A percentile compares a stretch with the other conserved stretches of the same genome.
phyloP scores from a whole-genome alignment of 768 basidiomycete genomes.

The Lactifluus rugatus region DNA sequence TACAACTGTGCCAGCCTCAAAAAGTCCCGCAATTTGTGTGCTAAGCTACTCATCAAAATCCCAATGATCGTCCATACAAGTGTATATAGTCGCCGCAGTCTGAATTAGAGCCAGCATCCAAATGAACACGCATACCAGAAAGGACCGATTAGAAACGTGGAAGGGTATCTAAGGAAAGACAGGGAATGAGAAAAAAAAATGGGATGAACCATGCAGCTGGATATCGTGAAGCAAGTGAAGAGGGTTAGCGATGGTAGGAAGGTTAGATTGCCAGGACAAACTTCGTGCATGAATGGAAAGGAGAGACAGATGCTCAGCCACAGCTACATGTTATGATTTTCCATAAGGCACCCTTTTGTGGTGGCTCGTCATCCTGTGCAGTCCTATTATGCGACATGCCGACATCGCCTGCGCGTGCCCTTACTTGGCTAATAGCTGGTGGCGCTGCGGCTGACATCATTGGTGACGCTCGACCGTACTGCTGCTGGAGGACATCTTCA shows the following conservation, averaged over 20 bases:
- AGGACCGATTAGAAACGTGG: slow-evolving; percentile 6
- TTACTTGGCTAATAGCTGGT: slow-evolving; percentile 63
- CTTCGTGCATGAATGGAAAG: slow-evolving; percentile 2
- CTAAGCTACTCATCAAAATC: neutral
- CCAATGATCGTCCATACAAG: neutral
- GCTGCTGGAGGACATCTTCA: slow-evolving; percentile 54
- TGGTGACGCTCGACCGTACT: slow-evolving; percentile 71
- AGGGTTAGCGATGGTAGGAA: neutral
- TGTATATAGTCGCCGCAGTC: neutral
- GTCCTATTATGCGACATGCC: slow-evolving; percentile 54
- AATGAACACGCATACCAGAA: slow-evolving; percentile 7
- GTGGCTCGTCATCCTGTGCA: slow-evolving; percentile 47
- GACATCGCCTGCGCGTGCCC: slow-evolving; percentile 59
- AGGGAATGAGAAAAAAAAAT: neutral
- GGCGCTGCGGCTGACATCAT: slow-evolving; percentile 70
- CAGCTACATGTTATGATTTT: slow-evolving; percentile 74
- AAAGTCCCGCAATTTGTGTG: neutral
- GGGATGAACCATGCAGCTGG: neutral
- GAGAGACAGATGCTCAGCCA: slow-evolving; percentile 29
- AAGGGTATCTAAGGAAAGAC: slow-evolving; percentile 17
- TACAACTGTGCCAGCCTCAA: neutral
- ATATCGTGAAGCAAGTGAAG: neutral
- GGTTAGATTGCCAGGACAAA: slow-evolving; percentile 13
- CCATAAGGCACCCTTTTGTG: slow-evolving; percentile 43
- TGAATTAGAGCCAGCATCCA: slow-evolving; percentile 15